Evolutionary conservation across 768 basidiomycete genomes (phyloP).

Genomic region (Wakefieldia striispora): DNA sequence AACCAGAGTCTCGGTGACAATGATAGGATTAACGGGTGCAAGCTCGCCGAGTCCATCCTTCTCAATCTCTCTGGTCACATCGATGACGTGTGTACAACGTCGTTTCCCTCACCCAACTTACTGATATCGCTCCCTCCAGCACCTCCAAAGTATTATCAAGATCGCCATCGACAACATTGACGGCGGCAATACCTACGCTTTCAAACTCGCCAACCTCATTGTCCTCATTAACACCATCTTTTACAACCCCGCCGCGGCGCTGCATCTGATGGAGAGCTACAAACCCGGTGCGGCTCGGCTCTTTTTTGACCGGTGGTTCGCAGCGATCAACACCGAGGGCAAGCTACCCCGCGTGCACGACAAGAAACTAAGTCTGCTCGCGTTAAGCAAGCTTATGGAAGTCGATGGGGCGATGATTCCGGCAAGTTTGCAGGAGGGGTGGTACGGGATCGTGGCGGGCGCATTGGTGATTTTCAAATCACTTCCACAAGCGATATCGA

Average conservation of each 20-base stretch:
- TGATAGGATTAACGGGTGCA: conserved; percentile 81
- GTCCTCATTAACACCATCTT: conserved; percentile 80
- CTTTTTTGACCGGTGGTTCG: conserved; percentile 90
- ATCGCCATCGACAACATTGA: conserved; percentile 61
- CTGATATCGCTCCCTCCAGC: conserved; percentile 35
- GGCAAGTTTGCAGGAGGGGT: conserved; percentile 59
- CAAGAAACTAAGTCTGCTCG: conserved; percentile 78
- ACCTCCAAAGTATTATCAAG: conserved; percentile 61
- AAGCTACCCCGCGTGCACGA: conserved; percentile 85
- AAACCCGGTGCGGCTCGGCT: conserved; percentile 57
- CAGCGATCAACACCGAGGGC: conserved; percentile 54
- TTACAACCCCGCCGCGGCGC: conserved; percentile 77
- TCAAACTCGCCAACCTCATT: conserved; percentile 77
- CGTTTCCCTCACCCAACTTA: background rate
- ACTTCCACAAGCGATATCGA: conserved; percentile 72
- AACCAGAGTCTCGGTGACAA: conserved; percentile 75
- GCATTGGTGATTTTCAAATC: conserved; percentile 73
- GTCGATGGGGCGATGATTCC: conserved; percentile 58
- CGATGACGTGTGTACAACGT: conserved; percentile 60
- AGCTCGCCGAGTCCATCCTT: conserved; percentile 78
- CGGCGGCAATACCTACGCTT: conserved; percentile 56
- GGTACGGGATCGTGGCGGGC: conserved; percentile 72
- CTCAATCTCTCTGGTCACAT: conserved; percentile 75
- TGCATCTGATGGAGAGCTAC: conserved; percentile 69
- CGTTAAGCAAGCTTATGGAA: conserved; percentile 76